Evolutionary conservation across 345 rosid genomes (phyloP).

Genomic region (Hibiscus tridactylites): DNA sequence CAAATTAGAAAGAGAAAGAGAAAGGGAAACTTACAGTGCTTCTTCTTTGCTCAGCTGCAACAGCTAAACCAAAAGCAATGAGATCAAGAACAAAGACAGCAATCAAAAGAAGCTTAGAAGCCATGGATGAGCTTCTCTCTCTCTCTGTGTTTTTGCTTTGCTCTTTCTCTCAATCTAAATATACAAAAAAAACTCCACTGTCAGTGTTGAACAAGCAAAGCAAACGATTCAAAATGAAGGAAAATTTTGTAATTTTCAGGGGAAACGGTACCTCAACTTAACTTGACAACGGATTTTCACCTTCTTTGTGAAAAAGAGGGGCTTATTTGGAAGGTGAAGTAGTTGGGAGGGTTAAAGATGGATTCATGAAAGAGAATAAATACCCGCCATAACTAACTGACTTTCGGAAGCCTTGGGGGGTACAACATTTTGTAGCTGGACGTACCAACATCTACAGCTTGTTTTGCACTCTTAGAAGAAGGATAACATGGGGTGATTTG

Average conservation of each 20-base stretch:
- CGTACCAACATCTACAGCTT: not conserved
- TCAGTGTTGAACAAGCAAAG: slow-evolving; percentile 3
- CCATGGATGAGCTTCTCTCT: slow-evolving; percentile 39
- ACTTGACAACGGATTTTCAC: not conserved
- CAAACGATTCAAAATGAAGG: not conserved
- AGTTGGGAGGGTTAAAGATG: too few relatives aligned
- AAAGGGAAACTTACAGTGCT: slow-evolving; percentile 58
- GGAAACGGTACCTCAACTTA: slow-evolving; percentile 15
- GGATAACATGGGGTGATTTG: not conserved
- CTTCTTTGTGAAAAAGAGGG: not conserved
- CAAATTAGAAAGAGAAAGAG: not conserved
- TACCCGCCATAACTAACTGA: not conserved
- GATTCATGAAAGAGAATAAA: not conserved
- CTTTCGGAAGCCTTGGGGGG: not conserved
- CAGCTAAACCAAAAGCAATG: slow-evolving; percentile 82
- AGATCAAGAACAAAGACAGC: slow-evolving; percentile 60
- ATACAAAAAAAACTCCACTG: not conserved
- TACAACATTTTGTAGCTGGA: not conserved
- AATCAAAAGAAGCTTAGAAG: slow-evolving; percentile 67
- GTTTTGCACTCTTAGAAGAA: not conserved
- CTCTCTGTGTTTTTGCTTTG: not conserved
- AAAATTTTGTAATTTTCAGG: slow-evolving; percentile 15
- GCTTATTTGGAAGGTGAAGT: too few relatives aligned
- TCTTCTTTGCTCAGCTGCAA: slow-evolving; percentile 95
- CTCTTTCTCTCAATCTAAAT: slow-evolving; percentile 10